Conservation (phyloP, 139 green algal species). For the Coelastrella sp. region DNA sequence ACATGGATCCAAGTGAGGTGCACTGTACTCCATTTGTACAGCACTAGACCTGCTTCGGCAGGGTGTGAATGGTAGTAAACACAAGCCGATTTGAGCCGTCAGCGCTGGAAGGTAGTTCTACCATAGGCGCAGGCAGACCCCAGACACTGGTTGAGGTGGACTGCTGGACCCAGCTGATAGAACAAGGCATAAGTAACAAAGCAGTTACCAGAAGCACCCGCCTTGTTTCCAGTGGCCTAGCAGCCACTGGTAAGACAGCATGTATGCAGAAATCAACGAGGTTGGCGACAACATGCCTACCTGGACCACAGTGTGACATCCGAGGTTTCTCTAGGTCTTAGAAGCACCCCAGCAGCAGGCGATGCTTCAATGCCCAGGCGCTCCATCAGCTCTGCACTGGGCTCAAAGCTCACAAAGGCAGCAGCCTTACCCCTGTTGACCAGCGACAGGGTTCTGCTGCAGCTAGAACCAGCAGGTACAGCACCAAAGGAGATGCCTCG, state of each 20-base stretch:
- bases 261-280: no score
- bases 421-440: constrained; percentile 72
- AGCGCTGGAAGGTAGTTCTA: no score
- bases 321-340: constrained; percentile 62
- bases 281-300: not conserved
- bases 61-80: no score
- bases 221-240: not conserved
- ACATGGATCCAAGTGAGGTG: not conserved
- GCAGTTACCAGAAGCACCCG: not conserved
- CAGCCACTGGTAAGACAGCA: no score
- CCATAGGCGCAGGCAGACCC: not conserved
- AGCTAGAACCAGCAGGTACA: constrained; percentile 45
- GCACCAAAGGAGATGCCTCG: constrained; percentile 73
- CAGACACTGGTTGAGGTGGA: not conserved
- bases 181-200: not conserved
- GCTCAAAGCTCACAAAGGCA: constrained; percentile 57
- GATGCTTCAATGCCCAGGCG: constrained; percentile 63
- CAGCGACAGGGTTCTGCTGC: constrained; percentile 60
- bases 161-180: not conserved
- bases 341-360: constrained; percentile 56
- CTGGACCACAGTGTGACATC: constrained; percentile 79
- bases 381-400: constrained; percentile 52
- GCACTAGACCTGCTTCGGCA: no score
- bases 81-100: no score
- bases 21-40: no score